Percentiles rank a stretch among this genome's conserved stretches.
Evolutionary conservation across 1,139 yeast species (phyloP).

Genomic region (Groenewaldozyma sp.): DNA sequence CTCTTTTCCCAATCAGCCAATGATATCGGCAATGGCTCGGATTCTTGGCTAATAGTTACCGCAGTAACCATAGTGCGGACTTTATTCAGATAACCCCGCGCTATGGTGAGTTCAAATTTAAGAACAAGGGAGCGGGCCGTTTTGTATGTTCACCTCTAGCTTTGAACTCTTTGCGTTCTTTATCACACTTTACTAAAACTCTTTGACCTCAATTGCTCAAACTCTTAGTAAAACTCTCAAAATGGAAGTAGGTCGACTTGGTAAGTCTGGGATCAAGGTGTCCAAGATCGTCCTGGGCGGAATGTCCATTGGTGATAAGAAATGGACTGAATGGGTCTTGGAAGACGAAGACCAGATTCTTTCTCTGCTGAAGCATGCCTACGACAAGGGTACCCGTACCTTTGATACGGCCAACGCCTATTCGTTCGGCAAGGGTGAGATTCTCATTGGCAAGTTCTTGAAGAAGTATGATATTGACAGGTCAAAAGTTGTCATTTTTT

Average conservation of each 20-base stretch:
- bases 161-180: too few species aligned
- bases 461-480: slow-evolving; percentile 37
- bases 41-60: too few species aligned
- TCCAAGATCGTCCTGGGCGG: slow-evolving; percentile 48
- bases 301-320: slow-evolving; percentile 45
- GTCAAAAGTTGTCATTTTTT: slow-evolving; percentile 40
- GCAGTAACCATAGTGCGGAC: too few species aligned
- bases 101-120: too few species aligned
- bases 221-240: too few species aligned
- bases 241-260: slow-evolving; percentile 24
- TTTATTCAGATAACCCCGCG: too few species aligned
- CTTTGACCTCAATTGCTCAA: too few species aligned
- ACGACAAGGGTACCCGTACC: slow-evolving; percentile 44
- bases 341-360: slow-evolving; percentile 36
- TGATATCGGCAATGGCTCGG: too few species aligned
- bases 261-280: slow-evolving; percentile 44
- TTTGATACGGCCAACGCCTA: slow-evolving; percentile 46
- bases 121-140: too few species aligned
- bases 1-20: too few species aligned
- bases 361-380: slow-evolving; percentile 39
- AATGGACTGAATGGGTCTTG: slow-evolving; percentile 42
- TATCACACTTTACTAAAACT: too few species aligned
- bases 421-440: slow-evolving; percentile 39
- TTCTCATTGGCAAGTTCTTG: slow-evolving; percentile 37
- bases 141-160: too few species aligned